These are phyloP conservation scores for Cardamine chenopodiifolia DNA, from an alignment of 345 rosid genomes.

Conservation along the genomic window DNA sequence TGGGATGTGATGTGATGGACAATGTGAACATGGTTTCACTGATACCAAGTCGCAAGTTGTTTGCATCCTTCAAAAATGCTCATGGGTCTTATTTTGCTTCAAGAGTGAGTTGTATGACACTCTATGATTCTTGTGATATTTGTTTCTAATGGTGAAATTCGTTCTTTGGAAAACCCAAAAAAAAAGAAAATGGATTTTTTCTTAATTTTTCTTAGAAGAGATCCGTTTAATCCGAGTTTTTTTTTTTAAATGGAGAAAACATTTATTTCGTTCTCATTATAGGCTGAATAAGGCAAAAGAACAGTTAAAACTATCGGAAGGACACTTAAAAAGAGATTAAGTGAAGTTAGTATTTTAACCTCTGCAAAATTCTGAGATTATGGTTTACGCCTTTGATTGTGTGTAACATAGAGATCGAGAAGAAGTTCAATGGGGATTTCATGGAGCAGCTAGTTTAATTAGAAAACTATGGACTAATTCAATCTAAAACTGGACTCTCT, in stretches of 20 bases:
- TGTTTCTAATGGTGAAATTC: not conserved
- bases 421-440: not conserved
- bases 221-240: not conserved
- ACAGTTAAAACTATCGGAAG: not conserved
- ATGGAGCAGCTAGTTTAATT: constrained; percentile 3
- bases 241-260: not conserved
- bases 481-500: not conserved
- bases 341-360: not conserved
- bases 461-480: not conserved
- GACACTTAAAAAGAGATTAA: not conserved
- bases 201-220: not conserved
- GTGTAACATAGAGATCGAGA: not conserved
- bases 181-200: not conserved
- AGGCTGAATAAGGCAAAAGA: not conserved
- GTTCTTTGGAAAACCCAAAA: not conserved
- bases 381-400: not conserved
- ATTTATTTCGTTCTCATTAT: not conserved
- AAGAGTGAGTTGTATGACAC: not conserved
- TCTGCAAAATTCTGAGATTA: not conserved
- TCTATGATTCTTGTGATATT: not conserved
- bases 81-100: constrained; percentile 19
- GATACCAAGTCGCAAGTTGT: constrained; percentile 13
- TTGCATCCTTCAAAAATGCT: constrained; percentile 43
- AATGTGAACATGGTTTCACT: constrained; percentile 35
- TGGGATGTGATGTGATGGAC: constrained; percentile 43